Base-by-base conservation (phyloP, 2,329 filamentous ascomycete species). In the Ophiostoma sp. region DNA sequence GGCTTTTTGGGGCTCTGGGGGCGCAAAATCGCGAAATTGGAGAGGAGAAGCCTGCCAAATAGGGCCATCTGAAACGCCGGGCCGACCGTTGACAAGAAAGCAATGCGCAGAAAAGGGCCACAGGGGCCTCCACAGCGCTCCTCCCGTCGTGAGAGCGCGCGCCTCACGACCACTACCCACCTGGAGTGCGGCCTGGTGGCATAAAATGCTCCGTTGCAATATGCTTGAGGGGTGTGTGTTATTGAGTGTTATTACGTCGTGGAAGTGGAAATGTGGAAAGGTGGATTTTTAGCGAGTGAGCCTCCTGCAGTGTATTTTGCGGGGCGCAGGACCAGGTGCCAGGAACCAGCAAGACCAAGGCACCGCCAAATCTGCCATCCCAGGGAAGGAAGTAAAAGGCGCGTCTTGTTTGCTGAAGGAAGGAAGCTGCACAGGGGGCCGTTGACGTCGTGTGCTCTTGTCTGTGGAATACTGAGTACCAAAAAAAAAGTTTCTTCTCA, bases 41-140 rank as follows among this genome's bases (percentile, higher is more conserved):
- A 15, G 22, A 48, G 7, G 17, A 52, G 36, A 45, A 31, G 52
- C 25, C 69, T 59, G 42, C 64, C 71, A 36, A 69, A 64, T 61
- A 73, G 42, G 36, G 52, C 12, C 52, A 73, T 33, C 64, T 73
- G 71, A 73, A 73, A 73, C 71, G 55, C 63, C 71, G 48, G 61
- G 45, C 45, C 39, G 61, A 17, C 50, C 25, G 52, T 69, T 69
- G 70, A 64, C 31, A 45, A 39, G 59, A n/a, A 28, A 55, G 11
- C 61, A 42, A 45, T n/a, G 64, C 3, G 63, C 39, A 66, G 63
- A 69, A 69, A 52, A 52, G 28, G 45, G 9, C 36, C 39, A 48
- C 19, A 19, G 11, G 3, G 7, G n/a, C 59, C 59, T 63, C 59
- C 59, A 42, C 33, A 63, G 33, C n/a, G n/a, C 33, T 42, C 33